phyloP scores from a whole-genome alignment of 495 filamentous ascomycete species.

The Bacidia gigantensis region DNA sequence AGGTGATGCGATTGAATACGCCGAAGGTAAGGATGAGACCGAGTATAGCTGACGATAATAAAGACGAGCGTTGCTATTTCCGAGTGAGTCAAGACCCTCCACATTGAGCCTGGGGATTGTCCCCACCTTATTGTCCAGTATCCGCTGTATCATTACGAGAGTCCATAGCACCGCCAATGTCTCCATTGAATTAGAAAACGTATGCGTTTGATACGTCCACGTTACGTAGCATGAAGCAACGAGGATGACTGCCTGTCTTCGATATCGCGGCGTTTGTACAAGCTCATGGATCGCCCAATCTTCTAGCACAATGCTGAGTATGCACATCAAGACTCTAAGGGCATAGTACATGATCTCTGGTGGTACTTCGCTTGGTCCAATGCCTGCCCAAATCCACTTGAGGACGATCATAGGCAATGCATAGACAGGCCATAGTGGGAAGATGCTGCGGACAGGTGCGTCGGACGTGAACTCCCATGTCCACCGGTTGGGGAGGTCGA shows the following conservation, averaged over 20 bases:
- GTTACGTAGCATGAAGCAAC: constrained; percentile 95
- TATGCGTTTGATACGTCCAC: constrained; percentile 97
- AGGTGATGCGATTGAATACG: constrained; percentile 91
- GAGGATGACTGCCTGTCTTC: constrained; percentile 57
- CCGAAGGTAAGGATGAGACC: constrained; percentile 73
- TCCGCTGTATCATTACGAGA: constrained; percentile 75
- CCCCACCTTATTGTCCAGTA: constrained; percentile 60
- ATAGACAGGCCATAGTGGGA: constrained; percentile 90
- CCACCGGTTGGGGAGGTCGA: constrained; percentile 66
- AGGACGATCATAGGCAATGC: constrained; percentile 82
- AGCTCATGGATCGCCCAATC: constrained; percentile 96
- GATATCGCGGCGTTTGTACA: constrained; percentile 56
- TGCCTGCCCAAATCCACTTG: constrained; percentile 68
- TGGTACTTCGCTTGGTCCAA: constrained; percentile 34
- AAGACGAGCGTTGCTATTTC: constrained; percentile 51
- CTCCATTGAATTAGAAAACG: constrained; percentile 95
- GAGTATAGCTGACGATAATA: constrained; percentile 60
- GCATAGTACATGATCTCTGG: constrained; percentile 73
- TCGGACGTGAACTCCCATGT: constrained; percentile 93
- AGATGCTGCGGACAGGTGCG: constrained; percentile 80
- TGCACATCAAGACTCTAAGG: constrained; percentile 76
- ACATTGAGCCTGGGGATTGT: not conserved
- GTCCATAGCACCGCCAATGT: constrained; percentile 85
- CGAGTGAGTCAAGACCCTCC: not conserved
- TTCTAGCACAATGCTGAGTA: constrained; percentile 86